Evolutionary conservation across 345 rosid species (phyloP).

Genomic region (Eucalyptus sideroxylon): DNA sequence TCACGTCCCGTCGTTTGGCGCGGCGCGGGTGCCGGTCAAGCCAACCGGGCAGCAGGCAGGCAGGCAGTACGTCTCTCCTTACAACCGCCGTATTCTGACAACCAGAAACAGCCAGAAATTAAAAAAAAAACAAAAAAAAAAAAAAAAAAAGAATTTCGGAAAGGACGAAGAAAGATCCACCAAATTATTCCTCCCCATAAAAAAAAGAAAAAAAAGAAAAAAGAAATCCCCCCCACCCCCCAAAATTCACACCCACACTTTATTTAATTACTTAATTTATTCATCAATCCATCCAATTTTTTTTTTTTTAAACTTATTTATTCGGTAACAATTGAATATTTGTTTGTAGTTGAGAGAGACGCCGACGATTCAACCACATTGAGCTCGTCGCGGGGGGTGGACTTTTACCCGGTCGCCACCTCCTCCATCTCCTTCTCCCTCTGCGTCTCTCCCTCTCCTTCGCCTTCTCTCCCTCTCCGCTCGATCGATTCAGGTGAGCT

Average conservation of each 20-base stretch:
- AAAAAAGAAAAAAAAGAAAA: no score
- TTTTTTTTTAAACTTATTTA: no score
- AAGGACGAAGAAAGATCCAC: not conserved
- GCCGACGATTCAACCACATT: slow-evolving; percentile 27
- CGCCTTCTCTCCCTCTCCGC: not conserved
- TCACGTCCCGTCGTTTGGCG: not conserved
- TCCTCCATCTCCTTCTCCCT: not conserved
- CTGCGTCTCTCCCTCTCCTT: not conserved
- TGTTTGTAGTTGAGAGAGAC: not conserved
- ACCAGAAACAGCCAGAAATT: not conserved
- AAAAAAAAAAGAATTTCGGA: not conserved
- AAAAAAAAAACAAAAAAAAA: not conserved
- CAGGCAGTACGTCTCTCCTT: not conserved
- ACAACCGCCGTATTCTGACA: not conserved
- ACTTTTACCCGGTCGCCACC: slow-evolving; percentile 1
- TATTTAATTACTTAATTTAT: not conserved
- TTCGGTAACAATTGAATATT: no score
- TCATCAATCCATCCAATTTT: not conserved
- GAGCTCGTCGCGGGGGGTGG: not conserved
- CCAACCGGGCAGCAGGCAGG: not conserved
- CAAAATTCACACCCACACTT: not conserved
- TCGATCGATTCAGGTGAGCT: not conserved
- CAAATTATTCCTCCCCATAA: not conserved
- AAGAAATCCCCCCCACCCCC: not conserved
- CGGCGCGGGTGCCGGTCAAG: not conserved